Evolutionary conservation across 1,284 basidiomycete species (phyloP), one percentile per base, ranked within the genome.

Genomic region (Tilletia setariae): DNA sequence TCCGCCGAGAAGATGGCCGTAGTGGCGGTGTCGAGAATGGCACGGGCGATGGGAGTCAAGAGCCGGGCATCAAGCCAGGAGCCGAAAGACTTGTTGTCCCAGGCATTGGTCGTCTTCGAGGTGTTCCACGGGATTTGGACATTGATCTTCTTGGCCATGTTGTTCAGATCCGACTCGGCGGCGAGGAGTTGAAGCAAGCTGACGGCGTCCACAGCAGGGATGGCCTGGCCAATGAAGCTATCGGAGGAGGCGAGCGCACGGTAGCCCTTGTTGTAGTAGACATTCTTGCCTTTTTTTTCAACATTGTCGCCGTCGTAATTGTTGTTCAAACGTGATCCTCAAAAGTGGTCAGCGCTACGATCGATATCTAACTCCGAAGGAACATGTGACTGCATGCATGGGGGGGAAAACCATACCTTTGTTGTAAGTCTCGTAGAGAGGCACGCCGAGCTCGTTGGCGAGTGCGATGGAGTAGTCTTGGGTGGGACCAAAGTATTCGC

Each of bases 211-310:
- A 59, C 53, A 13, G 53, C 23, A 1, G 53, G 53, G 9, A 59
- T 59, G 53, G 25, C 53, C 23, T 16, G 25, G 16, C 53, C 53
- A 30, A 59, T 16, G 1, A 59, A 30, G 53, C 53, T 25, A 19
- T 21, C 28, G 6, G 53, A 21, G 25, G 25, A 21, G 23, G 53
- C 16, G 7, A 30, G 21, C 15, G 19, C 53, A 15, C 53, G n/a
- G 28, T 23, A 28, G 9, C 53, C 53, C 19, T 59, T 59, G n/a
- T 30, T 25, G 53, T 59, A 59, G 19, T 25, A 59, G 21, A 59
- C 53, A 28, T 59, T 59, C 53, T 59, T 59, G 16, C 53, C 53
- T n/a, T n/a, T n/a, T n/a, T n/a, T n/a, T n/a, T n/a, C n/a, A n/a
- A n/a, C n/a, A n/a, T n/a, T n/a, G n/a, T n/a, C n/a, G n/a, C n/a